These are phyloP conservation scores for Erodium moschatum DNA, from an alignment of 441 rosid genomes.

Conservation along the genomic window DNA sequence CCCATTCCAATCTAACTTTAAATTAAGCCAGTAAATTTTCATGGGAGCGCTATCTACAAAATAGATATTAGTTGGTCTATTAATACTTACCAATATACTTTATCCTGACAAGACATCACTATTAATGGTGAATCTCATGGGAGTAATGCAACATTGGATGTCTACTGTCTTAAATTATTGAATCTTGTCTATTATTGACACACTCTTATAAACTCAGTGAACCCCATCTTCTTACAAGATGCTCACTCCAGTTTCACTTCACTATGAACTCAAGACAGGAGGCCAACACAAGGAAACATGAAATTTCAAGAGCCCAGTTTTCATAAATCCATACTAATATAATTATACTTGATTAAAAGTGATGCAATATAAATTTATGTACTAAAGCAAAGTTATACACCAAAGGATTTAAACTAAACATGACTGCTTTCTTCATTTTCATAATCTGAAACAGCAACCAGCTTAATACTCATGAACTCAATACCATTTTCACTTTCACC, in stretches of 20 bases:
- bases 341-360: not conserved
- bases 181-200: not conserved
- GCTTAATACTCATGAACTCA: not conserved
- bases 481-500: not conserved
- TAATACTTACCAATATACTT: not conserved
- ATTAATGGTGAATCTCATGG: constrained; percentile 1
- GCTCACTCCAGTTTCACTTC: too few species aligned
- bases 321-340: not conserved
- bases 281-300: too few species aligned
- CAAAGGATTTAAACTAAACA: not conserved
- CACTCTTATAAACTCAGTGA: too few species aligned
- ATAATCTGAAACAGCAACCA: not conserved
- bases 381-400: not conserved
- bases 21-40: too few species aligned
- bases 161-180: not conserved
- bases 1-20: too few species aligned
- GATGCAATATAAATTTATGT: not conserved
- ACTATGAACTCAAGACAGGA: too few species aligned
- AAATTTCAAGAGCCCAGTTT: too few species aligned
- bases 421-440: not conserved
- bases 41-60: not conserved
- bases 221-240: too few species aligned
- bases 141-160: not conserved
- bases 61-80: constrained; percentile 1
- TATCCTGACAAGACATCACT: not conserved